Conservation (phyloP, 192 early-diverging fungal species). For the Gonapodya sp. region DNA sequence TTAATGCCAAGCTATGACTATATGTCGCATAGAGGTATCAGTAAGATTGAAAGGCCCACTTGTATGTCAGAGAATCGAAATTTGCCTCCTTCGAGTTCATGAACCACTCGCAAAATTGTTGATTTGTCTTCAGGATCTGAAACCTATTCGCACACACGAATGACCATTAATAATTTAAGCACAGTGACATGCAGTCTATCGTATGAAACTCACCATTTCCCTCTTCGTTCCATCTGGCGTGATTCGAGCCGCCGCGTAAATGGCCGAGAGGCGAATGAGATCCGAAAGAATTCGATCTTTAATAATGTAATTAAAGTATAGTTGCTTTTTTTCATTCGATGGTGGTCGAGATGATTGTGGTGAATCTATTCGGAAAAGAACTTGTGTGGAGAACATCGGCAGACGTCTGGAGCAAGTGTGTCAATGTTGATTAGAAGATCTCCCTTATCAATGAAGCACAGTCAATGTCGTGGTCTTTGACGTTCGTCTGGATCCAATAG, state of each 20-base stretch:
- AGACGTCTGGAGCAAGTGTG: no score
- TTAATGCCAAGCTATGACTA: no score
- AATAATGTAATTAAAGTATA: neutral
- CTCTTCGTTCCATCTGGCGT: neutral
- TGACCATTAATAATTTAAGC: no score
- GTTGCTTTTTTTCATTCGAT: neutral
- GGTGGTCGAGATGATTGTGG: neutral
- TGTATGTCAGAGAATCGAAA: neutral
- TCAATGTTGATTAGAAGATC: no score
- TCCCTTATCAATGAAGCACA: no score
- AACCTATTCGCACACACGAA: neutral
- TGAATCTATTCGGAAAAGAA: neutral
- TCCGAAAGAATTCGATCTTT: neutral
- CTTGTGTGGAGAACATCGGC: neutral
- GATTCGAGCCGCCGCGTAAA: neutral
- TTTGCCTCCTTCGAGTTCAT: neutral
- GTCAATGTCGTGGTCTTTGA: no score
- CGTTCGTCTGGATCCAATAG: no score
- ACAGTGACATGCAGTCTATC: no score
- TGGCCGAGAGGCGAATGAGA: neutral
- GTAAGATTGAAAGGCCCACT: no score
- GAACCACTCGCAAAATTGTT: neutral
- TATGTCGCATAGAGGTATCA: no score
- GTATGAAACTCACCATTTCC: neutral
- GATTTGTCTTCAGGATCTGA: neutral